Evolutionary conservation across 208 protist genomes (phyloP).

Genomic region (Trypanosoma lewisi): DNA sequence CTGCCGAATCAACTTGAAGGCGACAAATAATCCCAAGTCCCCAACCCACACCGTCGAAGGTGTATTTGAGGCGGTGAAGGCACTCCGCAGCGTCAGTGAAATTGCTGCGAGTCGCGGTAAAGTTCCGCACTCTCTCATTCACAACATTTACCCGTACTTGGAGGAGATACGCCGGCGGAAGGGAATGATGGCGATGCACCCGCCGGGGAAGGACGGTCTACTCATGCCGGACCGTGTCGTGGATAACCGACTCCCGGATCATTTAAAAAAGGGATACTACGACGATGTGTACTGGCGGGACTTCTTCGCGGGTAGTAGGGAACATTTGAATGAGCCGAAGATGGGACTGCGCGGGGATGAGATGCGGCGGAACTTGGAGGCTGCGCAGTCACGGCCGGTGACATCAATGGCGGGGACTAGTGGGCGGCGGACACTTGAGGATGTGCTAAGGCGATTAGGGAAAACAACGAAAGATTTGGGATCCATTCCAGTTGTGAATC

Average conservation of each 20-base stretch:
- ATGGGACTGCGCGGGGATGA: conserved; percentile 91
- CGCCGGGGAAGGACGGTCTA: conserved; percentile 87
- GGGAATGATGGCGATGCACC: conserved; percentile 94
- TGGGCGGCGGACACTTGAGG: conserved; percentile 82
- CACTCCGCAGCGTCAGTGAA: conserved; percentile 87
- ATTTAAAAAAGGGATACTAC: conserved; percentile 93
- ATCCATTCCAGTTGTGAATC: conserved; percentile 77
- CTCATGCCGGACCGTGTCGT: conserved; percentile 91
- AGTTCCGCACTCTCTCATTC: conserved; percentile 89
- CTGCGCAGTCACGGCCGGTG: conserved; percentile 28
- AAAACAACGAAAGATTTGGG: conserved; percentile 84
- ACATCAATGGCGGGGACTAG: conserved; percentile 28
- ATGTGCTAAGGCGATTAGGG: conserved; percentile 77
- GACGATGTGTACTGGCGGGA: conserved; percentile 93
- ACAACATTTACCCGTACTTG: conserved; percentile 93
- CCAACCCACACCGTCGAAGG: conserved; percentile 89
- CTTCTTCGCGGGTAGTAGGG: conserved; percentile 90
- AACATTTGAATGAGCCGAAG: conserved; percentile 86
- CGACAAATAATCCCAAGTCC: conserved; percentile 83
- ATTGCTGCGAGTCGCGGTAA: conserved; percentile 91
- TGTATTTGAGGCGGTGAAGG: conserved; percentile 90
- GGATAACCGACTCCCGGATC: conserved; percentile 90
- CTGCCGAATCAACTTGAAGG: conserved; percentile 79
- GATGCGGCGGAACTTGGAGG: conserved; percentile 69
- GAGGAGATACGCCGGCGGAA: conserved; percentile 90